phyloP scores from a whole-genome alignment of 1,284 basidiomycete genomes.

The Apiotrichum montevideense region DNA sequence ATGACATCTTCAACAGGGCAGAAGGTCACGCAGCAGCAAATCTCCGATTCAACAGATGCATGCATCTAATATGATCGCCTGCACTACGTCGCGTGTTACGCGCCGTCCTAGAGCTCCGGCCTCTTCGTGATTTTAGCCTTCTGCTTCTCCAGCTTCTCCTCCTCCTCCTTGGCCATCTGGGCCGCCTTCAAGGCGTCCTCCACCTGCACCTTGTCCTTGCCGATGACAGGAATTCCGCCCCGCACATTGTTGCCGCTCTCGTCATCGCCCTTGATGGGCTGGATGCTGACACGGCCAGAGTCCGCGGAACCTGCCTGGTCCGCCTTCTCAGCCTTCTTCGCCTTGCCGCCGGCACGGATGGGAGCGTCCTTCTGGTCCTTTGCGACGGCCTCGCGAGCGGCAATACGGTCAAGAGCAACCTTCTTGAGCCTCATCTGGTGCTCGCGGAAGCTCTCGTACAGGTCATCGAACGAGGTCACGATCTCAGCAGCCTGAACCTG shows the following conservation, averaged over 20 bases:
- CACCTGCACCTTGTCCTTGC: slow-evolving; percentile 40
- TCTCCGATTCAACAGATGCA: too few relatives aligned
- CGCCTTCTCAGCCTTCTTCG: neutral
- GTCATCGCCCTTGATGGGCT: slow-evolving; percentile 34
- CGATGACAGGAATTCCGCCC: slow-evolving; percentile 27
- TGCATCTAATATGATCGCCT: too few relatives aligned
- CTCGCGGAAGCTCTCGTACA: slow-evolving; percentile 30
- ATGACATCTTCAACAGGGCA: too few relatives aligned
- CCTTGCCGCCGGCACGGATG: neutral
- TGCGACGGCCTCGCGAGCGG: slow-evolving; percentile 25
- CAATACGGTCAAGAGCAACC: slow-evolving; percentile 31
- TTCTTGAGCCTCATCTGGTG: slow-evolving; percentile 24
- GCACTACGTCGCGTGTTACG: too few relatives aligned
- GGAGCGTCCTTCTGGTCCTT: neutral
- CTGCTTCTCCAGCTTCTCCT: neutral
- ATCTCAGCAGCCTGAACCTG: slow-evolving; percentile 17
- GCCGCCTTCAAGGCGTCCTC: slow-evolving; percentile 59
- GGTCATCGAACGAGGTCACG: slow-evolving; percentile 32
- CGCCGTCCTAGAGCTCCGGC: slow-evolving; percentile 2
- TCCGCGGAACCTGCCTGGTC: slow-evolving; percentile 1
- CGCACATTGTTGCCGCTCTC: slow-evolving; percentile 50
- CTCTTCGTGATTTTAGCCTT: neutral
- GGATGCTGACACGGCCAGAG: slow-evolving; percentile 24
- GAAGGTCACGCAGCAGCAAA: too few relatives aligned
- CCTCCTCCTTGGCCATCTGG: slow-evolving; percentile 64